Percentiles rank a stretch among this genome's conserved stretches.
Evolutionary conservation across 2,329 filamentous ascomycete genomes (phyloP).

Genomic region (Bimuria novae-zelandiae): DNA sequence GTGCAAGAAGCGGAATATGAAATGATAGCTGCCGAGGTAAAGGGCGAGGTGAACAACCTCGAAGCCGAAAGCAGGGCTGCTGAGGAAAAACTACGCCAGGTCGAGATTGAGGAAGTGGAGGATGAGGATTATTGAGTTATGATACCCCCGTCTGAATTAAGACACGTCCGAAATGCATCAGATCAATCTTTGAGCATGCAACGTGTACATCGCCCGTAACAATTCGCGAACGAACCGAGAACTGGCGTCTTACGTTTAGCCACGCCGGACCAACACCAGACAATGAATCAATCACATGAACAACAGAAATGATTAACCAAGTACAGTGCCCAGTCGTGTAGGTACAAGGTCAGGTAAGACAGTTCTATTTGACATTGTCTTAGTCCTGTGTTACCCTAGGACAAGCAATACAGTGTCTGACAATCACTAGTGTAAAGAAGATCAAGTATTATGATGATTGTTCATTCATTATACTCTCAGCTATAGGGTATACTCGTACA

Average conservation of each 20-base stretch:
- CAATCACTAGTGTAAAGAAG: background rate
- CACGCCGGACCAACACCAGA: no score
- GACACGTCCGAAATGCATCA: background rate
- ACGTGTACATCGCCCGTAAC: no score
- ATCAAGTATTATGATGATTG: background rate
- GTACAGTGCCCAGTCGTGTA: no score
- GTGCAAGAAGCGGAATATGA: constrained; percentile 46
- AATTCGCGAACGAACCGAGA: no score
- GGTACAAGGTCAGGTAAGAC: no score
- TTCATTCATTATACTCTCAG: constrained; percentile 19
- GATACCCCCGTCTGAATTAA: constrained; percentile 4
- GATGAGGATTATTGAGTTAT: constrained; percentile 46
- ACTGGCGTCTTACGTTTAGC: no score
- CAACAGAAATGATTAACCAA: no score
- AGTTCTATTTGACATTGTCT: no score
- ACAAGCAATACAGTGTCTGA: no score
- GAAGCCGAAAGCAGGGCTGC: constrained; percentile 40
- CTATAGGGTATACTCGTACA: constrained; percentile 29
- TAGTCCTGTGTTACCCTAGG: no score
- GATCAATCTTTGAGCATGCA: no score
- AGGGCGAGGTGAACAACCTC: constrained; percentile 34
- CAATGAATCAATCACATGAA: no score
- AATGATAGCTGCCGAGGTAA: constrained; percentile 46
- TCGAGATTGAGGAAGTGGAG: constrained; percentile 53
- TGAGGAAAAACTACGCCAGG: constrained; percentile 43